Evolutionary conservation across 2,329 filamentous ascomycete species (phyloP).

Genomic region (Aschersonia sp.): DNA sequence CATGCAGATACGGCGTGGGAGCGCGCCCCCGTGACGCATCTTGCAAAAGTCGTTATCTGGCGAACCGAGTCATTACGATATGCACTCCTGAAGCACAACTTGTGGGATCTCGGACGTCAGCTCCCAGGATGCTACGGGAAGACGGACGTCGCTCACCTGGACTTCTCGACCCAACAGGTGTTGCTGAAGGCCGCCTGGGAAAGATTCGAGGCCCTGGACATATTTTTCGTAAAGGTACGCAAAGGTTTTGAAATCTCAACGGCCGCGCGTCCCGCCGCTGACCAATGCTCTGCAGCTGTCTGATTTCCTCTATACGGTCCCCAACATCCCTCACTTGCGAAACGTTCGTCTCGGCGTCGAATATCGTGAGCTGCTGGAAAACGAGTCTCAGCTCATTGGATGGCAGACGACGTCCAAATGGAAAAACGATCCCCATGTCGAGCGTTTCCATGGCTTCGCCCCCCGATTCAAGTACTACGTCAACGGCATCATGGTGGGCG

Average conservation of each 20-base stretch:
- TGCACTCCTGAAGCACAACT: slow-evolving; percentile 32
- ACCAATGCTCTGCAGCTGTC: slow-evolving; percentile 28
- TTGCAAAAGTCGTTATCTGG: slow-evolving; percentile 47
- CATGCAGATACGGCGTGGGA: slow-evolving; percentile 43
- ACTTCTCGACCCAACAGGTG: slow-evolving; percentile 26
- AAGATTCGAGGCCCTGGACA: slow-evolving; percentile 40
- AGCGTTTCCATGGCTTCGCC: slow-evolving; percentile 36
- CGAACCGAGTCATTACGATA: slow-evolving; percentile 41
- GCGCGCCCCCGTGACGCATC: slow-evolving; percentile 32
- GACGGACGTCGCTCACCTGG: slow-evolving; percentile 28
- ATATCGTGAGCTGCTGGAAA: slow-evolving; percentile 44
- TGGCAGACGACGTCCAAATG: slow-evolving; percentile 36
- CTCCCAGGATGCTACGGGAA: slow-evolving; percentile 36
- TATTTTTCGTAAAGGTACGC: slow-evolving; percentile 53
- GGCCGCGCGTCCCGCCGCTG: too few species aligned
- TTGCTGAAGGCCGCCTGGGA: slow-evolving; percentile 35
- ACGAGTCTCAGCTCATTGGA: slow-evolving; percentile 27
- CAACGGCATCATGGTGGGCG: slow-evolving; percentile 37
- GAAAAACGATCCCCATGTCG: slow-evolving; percentile 41
- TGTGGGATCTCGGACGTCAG: slow-evolving; percentile 38
- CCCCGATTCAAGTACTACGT: slow-evolving; percentile 44
- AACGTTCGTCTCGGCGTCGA: slow-evolving; percentile 39
- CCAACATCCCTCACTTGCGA: slow-evolving; percentile 42
- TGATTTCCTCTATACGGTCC: slow-evolving; percentile 44
- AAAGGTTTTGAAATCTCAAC: too few species aligned